Conservation (phyloP, 768 basidiomycete species). For the Russula earlei region DNA sequence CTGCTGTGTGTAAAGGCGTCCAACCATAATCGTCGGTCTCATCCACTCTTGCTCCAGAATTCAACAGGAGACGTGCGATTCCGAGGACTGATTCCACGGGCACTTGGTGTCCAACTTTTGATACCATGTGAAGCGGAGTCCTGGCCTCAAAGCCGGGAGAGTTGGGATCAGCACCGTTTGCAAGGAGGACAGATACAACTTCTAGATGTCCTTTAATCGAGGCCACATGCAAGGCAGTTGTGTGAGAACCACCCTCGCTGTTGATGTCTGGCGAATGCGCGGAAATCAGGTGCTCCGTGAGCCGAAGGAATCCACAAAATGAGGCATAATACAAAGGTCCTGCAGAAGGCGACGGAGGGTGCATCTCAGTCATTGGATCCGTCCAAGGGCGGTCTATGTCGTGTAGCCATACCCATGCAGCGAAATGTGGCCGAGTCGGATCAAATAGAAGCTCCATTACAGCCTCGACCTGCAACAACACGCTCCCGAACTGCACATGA, state of each 20-base stretch:
- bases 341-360: background rate
- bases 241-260: background rate
- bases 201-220: background rate
- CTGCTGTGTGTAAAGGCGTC: no score
- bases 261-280: background rate
- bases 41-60: no score
- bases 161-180: background rate
- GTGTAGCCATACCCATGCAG: constrained; percentile 3
- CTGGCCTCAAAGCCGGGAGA: background rate
- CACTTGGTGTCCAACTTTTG: background rate
- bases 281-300: background rate
- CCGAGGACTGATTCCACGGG: background rate
- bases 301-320: background rate
- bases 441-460: background rate
- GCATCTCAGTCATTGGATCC: background rate
- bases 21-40: no score
- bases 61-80: no score
- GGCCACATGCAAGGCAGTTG: background rate
- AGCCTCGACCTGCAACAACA: background rate
- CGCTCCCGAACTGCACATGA: no score
- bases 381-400: constrained; percentile 1
- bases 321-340: constrained; percentile 4
- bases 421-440: background rate
- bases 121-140: no score
- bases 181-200: background rate